Evolutionary conservation across 148 eudicot genomes (phyloP).

Genomic region (Linanthus parryae): DNA sequence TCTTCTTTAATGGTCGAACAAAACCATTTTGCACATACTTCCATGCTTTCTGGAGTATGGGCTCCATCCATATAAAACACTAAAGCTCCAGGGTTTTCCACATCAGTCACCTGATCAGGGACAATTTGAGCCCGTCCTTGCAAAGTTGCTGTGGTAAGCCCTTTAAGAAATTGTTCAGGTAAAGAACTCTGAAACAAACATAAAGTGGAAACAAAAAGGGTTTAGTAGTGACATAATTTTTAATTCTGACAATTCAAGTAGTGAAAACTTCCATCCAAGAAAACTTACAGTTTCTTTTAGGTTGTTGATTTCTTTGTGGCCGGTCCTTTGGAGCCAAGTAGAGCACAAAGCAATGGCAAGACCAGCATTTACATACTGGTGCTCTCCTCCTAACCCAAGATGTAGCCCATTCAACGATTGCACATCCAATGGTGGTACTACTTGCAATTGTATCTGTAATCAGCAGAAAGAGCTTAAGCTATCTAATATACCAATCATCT

Average conservation of each 20-base stretch:
- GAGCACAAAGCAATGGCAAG: conserved; percentile 88
- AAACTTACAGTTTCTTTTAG: conserved; percentile 45
- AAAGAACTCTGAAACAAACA: conserved; percentile 45
- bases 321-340: conserved; percentile 82
- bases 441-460: conserved; percentile 72
- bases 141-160: conserved; percentile 65
- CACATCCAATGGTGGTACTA: conserved; percentile 54
- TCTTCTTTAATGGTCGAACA: conserved; percentile 47
- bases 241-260: too few relatives aligned
- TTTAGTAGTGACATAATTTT: background rate
- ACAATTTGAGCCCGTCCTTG: conserved; percentile 94
- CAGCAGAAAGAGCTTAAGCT: conserved; percentile 9
- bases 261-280: conserved; percentile 8
- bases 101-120: conserved; percentile 45
- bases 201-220: conserved; percentile 2
- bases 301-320: conserved; percentile 48
- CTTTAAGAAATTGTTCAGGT: conserved; percentile 78
- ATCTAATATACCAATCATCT: background rate
- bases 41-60: conserved; percentile 99
- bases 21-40: conserved; percentile 95
- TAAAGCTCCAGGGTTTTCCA: conserved; percentile 58
- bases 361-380: conserved; percentile 88
- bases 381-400: conserved; percentile 89
- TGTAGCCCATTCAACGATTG: conserved; percentile 45
- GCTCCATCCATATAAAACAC: conserved; percentile 95